These are phyloP conservation scores for Dactylis glomerata DNA, from an alignment of 176 grass and related monocot species.

Conservation along the genomic window DNA sequence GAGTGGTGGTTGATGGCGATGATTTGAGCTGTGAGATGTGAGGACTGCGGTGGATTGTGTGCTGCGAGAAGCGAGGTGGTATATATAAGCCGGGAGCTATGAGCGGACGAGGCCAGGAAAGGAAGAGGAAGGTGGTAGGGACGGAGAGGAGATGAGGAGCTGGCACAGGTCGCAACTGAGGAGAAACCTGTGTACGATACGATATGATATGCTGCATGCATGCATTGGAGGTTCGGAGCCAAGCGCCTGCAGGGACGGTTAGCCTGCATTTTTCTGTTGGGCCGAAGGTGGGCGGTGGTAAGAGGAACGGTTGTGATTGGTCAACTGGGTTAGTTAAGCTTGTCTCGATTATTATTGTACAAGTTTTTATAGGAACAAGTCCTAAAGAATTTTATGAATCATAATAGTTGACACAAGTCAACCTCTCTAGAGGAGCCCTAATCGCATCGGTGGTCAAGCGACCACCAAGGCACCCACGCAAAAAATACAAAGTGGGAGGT, in stretches of 20 bases:
- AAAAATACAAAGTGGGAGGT: no score
- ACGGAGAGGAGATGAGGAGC: neutral
- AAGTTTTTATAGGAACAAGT: neutral
- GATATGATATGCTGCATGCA: neutral
- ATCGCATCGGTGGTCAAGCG: no score
- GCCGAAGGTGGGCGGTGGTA: neutral
- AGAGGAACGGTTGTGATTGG: neutral
- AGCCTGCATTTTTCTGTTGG: neutral
- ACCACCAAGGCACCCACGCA: no score
- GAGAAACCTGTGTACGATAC: neutral
- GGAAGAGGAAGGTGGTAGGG: slow-evolving; percentile 28
- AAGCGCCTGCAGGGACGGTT: slow-evolving; percentile 1
- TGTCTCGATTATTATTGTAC: neutral
- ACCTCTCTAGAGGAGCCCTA: neutral
- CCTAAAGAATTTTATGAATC: neutral
- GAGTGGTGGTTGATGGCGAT: slow-evolving; percentile 21
- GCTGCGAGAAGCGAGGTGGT: slow-evolving; percentile 6
- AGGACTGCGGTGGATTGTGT: slow-evolving; percentile 1
- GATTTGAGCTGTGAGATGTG: slow-evolving; percentile 27
- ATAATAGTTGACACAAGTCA: neutral
- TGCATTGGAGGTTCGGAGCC: neutral
- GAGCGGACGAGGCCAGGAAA: slow-evolving; percentile 7
- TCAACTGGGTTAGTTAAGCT: neutral
- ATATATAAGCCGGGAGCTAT: slow-evolving; percentile 45
- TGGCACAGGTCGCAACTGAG: slow-evolving; percentile 30